These are phyloP conservation scores for Candida chilensis DNA, from an alignment of 805 yeast genomes.

Conservation along the genomic window DNA sequence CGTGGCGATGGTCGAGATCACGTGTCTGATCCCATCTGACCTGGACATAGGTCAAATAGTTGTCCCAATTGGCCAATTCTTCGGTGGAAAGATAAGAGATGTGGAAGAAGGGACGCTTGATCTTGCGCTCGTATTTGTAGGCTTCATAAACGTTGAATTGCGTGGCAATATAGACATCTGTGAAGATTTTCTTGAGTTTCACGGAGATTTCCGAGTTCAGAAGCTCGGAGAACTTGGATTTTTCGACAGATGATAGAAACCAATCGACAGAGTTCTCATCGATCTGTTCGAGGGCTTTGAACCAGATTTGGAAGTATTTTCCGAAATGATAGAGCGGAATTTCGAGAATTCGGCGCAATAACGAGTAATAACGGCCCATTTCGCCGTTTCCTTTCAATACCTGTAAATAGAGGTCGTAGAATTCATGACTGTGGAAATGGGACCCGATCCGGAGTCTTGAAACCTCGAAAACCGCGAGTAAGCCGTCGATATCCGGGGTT, in stretches of 20 bases:
- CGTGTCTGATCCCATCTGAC: too few species aligned
- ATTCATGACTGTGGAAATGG: conserved; percentile 40
- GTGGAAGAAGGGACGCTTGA: conserved; percentile 26
- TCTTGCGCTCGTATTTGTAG: conserved; percentile 36
- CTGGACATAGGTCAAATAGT: conserved; percentile 49
- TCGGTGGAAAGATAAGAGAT: conserved; percentile 22
- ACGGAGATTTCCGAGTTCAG: conserved; percentile 21
- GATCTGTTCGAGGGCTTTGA: conserved; percentile 24
- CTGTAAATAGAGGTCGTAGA: conserved; percentile 40
- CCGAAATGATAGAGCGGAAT: conserved; percentile 48
- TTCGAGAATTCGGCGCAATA: conserved; percentile 42
- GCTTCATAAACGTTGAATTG: conserved; percentile 43
- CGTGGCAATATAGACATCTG: conserved; percentile 45
- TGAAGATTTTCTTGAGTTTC: conserved; percentile 34
- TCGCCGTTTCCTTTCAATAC: conserved; percentile 20
- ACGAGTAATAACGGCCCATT: conserved; percentile 20
- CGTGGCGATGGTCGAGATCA: too few species aligned
- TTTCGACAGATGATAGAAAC: too few species aligned
- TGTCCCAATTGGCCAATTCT: conserved; percentile 51
- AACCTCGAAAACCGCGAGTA: conserved; percentile 28
- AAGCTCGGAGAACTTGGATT: conserved; percentile 4
- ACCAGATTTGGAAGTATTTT: conserved; percentile 29
- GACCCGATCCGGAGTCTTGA: conserved; percentile 42
- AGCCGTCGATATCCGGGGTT: conserved; percentile 14
- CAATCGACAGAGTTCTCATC: too few species aligned